phyloP scores from a whole-genome alignment of 441 rosid species.

The Cnidoscolus chayamansa region DNA sequence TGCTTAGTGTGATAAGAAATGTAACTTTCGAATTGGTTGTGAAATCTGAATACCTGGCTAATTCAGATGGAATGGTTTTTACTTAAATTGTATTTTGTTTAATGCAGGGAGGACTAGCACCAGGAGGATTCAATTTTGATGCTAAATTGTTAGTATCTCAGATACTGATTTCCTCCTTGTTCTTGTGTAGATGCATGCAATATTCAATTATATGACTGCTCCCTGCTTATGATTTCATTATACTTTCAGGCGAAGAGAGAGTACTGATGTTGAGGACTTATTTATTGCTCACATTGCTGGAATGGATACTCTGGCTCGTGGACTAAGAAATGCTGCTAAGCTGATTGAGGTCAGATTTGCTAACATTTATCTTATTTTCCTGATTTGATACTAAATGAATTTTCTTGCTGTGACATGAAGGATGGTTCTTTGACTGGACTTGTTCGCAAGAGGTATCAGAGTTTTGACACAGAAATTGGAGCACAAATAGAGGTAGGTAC shows the following conservation, averaged over 20 bases:
- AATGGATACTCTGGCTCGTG: slow-evolving; percentile 96
- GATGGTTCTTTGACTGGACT: slow-evolving; percentile 68
- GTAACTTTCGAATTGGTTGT: slow-evolving; percentile 30
- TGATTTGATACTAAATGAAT: slow-evolving; percentile 1
- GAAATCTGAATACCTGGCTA: not conserved
- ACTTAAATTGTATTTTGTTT: slow-evolving; percentile 14
- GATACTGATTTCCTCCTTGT: not conserved
- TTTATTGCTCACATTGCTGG: slow-evolving; percentile 91
- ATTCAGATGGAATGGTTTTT: slow-evolving; percentile 5
- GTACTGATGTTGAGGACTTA: slow-evolving; percentile 92
- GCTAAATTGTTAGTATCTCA: slow-evolving; percentile 71
- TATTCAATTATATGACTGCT: not conserved
- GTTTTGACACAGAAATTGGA: slow-evolving; percentile 79
- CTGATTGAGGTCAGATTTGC: slow-evolving; percentile 59
- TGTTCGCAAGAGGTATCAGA: slow-evolving; percentile 62
- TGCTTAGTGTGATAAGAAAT: slow-evolving; percentile 86
- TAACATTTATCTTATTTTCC: not conserved
- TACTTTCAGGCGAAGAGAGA: slow-evolving; percentile 79
- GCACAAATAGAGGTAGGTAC: slow-evolving; percentile 56
- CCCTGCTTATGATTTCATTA: slow-evolving; percentile 14
- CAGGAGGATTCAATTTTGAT: slow-evolving; percentile 98
- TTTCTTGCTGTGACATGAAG: slow-evolving; percentile 30
- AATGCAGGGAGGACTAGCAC: slow-evolving; percentile 83
- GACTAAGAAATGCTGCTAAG: slow-evolving; percentile 80
- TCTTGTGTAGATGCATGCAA: not conserved